Conservation (phyloP, 2,329 filamentous ascomycete genomes). For the Microsporum audouinii region DNA sequence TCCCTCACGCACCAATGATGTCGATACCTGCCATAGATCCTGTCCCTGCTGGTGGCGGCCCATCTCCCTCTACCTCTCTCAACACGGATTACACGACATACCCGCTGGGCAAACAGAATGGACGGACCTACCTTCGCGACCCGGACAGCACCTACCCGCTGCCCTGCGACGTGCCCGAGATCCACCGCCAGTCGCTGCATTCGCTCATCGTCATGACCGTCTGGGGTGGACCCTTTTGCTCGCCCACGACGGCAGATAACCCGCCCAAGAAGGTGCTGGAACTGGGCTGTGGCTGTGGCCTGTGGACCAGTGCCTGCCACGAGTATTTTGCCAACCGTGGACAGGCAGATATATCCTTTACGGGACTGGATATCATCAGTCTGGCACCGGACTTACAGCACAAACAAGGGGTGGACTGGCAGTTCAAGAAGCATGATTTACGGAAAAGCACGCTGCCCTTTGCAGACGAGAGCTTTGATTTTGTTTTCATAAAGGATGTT, state of each 20-base stretch:
- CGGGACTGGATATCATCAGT: slow-evolving; percentile 69
- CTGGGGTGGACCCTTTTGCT: slow-evolving; percentile 69
- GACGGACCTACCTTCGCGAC: slow-evolving; percentile 72
- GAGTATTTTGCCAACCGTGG: slow-evolving; percentile 62
- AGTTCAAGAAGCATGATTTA: slow-evolving; percentile 78
- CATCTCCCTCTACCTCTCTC: slow-evolving; percentile 25
- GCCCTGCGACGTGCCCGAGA: slow-evolving; percentile 73
- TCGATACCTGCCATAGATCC: slow-evolving; percentile 13
- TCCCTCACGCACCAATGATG: slow-evolving; percentile 20
- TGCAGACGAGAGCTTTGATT: slow-evolving; percentile 66
- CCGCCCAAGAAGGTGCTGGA: slow-evolving; percentile 72
- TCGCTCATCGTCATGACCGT: slow-evolving; percentile 72
- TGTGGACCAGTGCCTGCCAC: slow-evolving; percentile 84
- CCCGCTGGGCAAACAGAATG: slow-evolving; percentile 62
- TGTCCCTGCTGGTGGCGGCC: slow-evolving; percentile 16
- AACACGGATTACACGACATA: slow-evolving; percentile 33
- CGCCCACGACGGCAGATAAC: slow-evolving; percentile 51
- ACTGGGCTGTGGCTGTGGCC: slow-evolving; percentile 73
- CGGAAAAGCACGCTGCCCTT: slow-evolving; percentile 67
- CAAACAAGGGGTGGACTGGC: slow-evolving; percentile 72
- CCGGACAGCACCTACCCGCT: slow-evolving; percentile 64
- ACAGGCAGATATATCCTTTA: slow-evolving; percentile 60
- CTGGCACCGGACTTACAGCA: slow-evolving; percentile 50
- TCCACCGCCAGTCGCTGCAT: slow-evolving; percentile 75
- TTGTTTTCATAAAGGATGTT: slow-evolving; percentile 80